Base-by-base conservation (phyloP, 768 basidiomycete species). In the Lactifluus volemus region DNA sequence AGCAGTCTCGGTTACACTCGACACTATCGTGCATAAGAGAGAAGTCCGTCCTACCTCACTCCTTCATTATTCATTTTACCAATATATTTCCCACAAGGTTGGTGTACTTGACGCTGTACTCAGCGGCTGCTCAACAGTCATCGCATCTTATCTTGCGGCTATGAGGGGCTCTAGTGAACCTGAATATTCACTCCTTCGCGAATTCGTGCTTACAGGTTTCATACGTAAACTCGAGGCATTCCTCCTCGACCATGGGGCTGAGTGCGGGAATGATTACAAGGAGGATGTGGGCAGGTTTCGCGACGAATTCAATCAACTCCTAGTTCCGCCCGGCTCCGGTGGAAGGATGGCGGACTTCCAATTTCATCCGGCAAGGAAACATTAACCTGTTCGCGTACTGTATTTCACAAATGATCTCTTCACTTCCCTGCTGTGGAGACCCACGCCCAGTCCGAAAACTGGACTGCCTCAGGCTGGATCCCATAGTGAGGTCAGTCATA, bases 91-190 rank as follows among this genome's bases (percentile, higher is more conserved):
- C 25, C 5, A 29, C 48, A 49, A 71, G 72, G 3, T 73, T 75
- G 36, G 60, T 4, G 41, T 78, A 45, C 69, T 70, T 15, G 74
- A 73, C 14, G 65, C 78, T 4, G 44, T 77, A 41, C 70, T 79
- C 42, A 78, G 88, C 34, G 86, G 82, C 19, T 59, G 85, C 15
- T 71, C 85, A 1, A 89, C 86, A 0, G n/a, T 88, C 21, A 78
- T 84, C 12, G 86, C 87, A 29, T 84, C 86, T 6, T 88, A 85
- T 70, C 77, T 89, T 32, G 87, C 87, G 2, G 80, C 82, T 11
- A 77, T 80, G n/a, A 80, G 86, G 29, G 85, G 85, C 12, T 83
- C 85, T 0, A 79, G 80, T 49, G 86, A 88, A 64, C 88, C 88
- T 2, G 86, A 89, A 63, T 60, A 78, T 14, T 85, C 84, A 1